Conservation (phyloP, 495 filamentous ascomycete species). For the Aspergillus kassunensis region DNA sequence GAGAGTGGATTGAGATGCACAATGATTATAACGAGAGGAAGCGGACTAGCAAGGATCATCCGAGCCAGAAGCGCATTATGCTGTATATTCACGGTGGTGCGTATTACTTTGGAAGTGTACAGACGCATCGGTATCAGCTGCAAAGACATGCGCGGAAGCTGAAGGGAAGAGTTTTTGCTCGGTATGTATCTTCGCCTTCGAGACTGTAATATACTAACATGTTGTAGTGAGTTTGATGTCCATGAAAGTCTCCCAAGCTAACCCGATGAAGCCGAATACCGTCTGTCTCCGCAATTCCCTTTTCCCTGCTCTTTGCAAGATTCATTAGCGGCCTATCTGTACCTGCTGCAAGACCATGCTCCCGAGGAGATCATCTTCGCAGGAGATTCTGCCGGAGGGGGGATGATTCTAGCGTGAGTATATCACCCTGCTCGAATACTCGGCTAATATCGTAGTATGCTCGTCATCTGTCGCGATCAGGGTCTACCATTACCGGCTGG, state of each 20-base stretch:
- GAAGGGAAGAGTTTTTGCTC: slow-evolving; percentile 82
- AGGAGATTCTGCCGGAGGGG: slow-evolving; percentile 88
- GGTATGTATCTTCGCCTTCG: slow-evolving; percentile 25
- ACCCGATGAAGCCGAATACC: slow-evolving; percentile 58
- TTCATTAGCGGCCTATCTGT: slow-evolving; percentile 81
- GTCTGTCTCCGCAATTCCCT: slow-evolving; percentile 87
- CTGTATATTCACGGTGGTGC: slow-evolving; percentile 87
- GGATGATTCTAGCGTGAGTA: slow-evolving; percentile 69
- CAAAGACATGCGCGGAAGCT: slow-evolving; percentile 92
- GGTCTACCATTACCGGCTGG: slow-evolving; percentile 81
- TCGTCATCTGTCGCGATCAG: slow-evolving; percentile 77
- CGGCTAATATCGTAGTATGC: slow-evolving; percentile 43
- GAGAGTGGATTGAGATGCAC: slow-evolving; percentile 96
- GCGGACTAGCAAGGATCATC: slow-evolving; percentile 27
- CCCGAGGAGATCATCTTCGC: slow-evolving; percentile 76
- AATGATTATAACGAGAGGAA: slow-evolving; percentile 71
- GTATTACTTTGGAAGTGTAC: slow-evolving; percentile 86
- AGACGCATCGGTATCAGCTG: slow-evolving; percentile 94
- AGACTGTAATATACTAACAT: slow-evolving; percentile 20
- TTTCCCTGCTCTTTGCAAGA: slow-evolving; percentile 91
- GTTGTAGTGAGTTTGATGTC: slow-evolving; percentile 31
- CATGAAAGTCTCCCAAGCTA: background rate
- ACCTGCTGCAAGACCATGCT: slow-evolving; percentile 67
- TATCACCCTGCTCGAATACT: background rate
- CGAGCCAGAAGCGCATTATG: slow-evolving; percentile 70